Evolutionary conservation across 768 basidiomycete species (phyloP).

Genomic region (Naganishia vishniacii): DNA sequence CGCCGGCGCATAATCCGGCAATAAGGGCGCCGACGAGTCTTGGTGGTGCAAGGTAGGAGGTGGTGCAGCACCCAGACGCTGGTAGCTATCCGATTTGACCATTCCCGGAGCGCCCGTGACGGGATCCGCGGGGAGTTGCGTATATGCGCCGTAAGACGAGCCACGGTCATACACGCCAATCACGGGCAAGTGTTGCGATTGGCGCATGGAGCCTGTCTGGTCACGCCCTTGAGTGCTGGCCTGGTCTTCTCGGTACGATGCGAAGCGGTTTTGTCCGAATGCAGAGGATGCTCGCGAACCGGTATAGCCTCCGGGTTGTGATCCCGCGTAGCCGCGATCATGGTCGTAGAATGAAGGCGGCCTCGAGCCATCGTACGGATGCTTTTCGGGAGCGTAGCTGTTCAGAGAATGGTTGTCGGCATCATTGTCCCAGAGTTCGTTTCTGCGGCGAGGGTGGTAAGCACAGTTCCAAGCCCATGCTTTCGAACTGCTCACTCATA

Average conservation of each 20-base stretch:
- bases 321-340: constrained; percentile 66
- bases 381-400: constrained; percentile 75
- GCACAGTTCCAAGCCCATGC: constrained; percentile 25
- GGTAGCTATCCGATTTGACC: constrained; percentile 21
- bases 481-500: constrained; percentile 59
- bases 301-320: not conserved
- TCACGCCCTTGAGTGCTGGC: not conserved
- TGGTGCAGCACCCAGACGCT: not conserved
- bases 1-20: constrained; percentile 26
- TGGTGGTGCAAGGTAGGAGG: not conserved
- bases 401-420: constrained; percentile 84
- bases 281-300: constrained; percentile 22
- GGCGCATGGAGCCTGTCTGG: not conserved
- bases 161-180: constrained; percentile 19
- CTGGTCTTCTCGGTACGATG: constrained; percentile 13
- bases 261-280: constrained; percentile 19
- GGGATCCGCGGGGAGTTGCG: constrained; percentile 19
- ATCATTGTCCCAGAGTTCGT: constrained; percentile 95
- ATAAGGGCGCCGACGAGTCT: constrained; percentile 22
- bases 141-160: not conserved
- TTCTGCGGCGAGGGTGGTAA: constrained; percentile 54
- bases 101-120: constrained; percentile 7
- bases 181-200: constrained; percentile 14
- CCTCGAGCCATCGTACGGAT: constrained; percentile 53
- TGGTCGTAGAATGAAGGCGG: constrained; percentile 73